These are phyloP conservation scores for Yarrowia bubula DNA, from an alignment of 805 yeast genomes.

Conservation along the genomic window DNA sequence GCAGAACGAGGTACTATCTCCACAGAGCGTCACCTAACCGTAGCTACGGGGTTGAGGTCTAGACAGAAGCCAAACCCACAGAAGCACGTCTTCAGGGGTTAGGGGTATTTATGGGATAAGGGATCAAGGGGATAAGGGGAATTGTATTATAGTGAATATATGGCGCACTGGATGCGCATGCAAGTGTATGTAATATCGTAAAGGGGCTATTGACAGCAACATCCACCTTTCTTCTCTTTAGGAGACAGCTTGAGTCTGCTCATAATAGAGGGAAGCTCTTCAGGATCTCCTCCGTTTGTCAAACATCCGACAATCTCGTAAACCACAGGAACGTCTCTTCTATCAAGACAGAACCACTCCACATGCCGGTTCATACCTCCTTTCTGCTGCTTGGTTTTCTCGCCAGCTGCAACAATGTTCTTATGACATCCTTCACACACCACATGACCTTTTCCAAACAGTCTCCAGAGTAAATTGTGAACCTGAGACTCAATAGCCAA, in stretches of 20 bases:
- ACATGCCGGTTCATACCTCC: conserved; percentile 30
- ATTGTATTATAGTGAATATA: neutral
- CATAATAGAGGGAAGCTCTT: neutral
- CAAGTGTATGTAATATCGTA: neutral
- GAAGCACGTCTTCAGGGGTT: neutral
- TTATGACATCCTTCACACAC: conserved; percentile 36
- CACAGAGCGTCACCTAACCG: neutral
- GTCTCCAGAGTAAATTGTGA: conserved; percentile 32
- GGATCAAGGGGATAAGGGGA: neutral
- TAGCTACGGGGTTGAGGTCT: neutral
- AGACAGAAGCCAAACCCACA: neutral
- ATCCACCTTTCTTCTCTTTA: neutral
- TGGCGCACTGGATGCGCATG: neutral
- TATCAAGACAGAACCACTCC: conserved; percentile 36
- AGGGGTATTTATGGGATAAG: neutral
- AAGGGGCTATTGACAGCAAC: conserved; percentile 3
- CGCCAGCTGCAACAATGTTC: conserved; percentile 23
- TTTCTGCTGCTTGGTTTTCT: neutral
- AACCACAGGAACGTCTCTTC: neutral
- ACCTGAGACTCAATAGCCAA: conserved; percentile 32
- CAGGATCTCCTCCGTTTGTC: conserved; percentile 8
- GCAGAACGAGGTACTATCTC: neutral
- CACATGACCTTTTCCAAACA: conserved; percentile 36
- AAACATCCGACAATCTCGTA: conserved; percentile 20
- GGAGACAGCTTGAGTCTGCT: neutral